These are phyloP conservation scores for Vinca major DNA, from an alignment of 305 asterid species.

Conservation along the genomic window DNA sequence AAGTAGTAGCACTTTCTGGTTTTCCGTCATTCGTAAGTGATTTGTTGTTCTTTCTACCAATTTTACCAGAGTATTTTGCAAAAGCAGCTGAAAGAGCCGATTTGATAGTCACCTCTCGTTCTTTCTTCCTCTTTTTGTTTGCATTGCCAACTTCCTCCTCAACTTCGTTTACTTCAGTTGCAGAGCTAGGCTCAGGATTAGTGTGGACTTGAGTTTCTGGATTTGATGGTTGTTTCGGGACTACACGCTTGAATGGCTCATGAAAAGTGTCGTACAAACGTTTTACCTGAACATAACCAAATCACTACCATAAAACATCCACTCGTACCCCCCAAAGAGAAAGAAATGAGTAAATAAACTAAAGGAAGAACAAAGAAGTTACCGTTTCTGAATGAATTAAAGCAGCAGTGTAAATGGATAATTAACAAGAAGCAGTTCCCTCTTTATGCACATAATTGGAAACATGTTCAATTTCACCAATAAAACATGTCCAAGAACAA, in stretches of 20 bases:
- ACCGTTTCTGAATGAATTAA: neutral
- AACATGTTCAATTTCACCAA: neutral
- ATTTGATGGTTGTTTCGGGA: slow-evolving; percentile 30
- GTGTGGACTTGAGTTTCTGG: slow-evolving; percentile 26
- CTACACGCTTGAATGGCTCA: slow-evolving; percentile 84
- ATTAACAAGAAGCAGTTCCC: neutral
- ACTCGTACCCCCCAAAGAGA: neutral
- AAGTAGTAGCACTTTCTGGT: slow-evolving; percentile 7
- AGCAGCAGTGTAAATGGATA: neutral
- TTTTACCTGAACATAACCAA: slow-evolving; percentile 51
- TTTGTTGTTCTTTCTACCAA: slow-evolving; percentile 38
- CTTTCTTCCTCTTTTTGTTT: slow-evolving; percentile 47
- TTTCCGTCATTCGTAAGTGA: slow-evolving; percentile 23
- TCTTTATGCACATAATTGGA: neutral
- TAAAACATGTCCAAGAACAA: neutral
- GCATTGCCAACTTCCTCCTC: slow-evolving; percentile 19
- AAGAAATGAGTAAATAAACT: neutral
- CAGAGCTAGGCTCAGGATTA: slow-evolving; percentile 25
- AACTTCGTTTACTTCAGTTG: slow-evolving; percentile 25
- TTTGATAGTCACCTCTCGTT: slow-evolving; percentile 41
- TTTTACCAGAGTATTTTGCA: slow-evolving; percentile 48
- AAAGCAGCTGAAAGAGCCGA: slow-evolving; percentile 74
- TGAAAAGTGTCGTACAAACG: slow-evolving; percentile 75
- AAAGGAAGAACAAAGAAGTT: neutral
- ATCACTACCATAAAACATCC: neutral